phyloP scores from a whole-genome alignment of 2,329 filamentous ascomycete species.

The Simplicillium sp. region DNA sequence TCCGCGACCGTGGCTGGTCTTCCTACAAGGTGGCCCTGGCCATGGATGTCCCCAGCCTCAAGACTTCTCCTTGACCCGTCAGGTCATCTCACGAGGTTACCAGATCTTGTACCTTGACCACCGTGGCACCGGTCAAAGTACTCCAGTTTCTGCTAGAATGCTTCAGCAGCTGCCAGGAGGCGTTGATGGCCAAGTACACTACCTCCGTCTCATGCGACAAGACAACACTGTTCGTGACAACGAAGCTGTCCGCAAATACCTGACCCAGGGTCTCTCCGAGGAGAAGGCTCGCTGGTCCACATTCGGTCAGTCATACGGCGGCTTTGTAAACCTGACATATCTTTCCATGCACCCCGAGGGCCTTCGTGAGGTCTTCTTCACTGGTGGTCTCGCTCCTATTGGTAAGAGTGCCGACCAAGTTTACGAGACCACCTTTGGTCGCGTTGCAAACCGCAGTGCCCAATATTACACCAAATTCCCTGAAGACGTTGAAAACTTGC shows the following conservation, averaged over 20 bases:
- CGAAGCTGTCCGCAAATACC: constrained; percentile 69
- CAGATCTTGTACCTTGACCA: constrained; percentile 85
- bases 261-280: constrained; percentile 60
- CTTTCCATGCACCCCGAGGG: constrained; percentile 71
- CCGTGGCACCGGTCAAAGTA: constrained; percentile 78
- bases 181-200: constrained; percentile 61
- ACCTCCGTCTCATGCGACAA: constrained; percentile 76
- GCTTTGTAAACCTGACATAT: constrained; percentile 78
- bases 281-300: constrained; percentile 73
- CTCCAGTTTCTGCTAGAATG: constrained; percentile 65
- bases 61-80: constrained; percentile 59
- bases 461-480: constrained; percentile 81
- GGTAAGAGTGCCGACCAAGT: constrained; percentile 63
- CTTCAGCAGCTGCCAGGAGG: constrained; percentile 49
- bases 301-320: constrained; percentile 87
- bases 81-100: constrained; percentile 70
- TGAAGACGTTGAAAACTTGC: constrained; percentile 62
- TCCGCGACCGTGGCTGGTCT: constrained; percentile 54
- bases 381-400: constrained; percentile 74
- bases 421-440: constrained; percentile 62
- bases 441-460: constrained; percentile 61
- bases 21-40: constrained; percentile 80
- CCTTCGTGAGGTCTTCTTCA: constrained; percentile 73
- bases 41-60: constrained; percentile 69
- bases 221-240: constrained; percentile 86